phyloP scores from a whole-genome alignment of 805 yeast species.

The Candida tibetensis region DNA sequence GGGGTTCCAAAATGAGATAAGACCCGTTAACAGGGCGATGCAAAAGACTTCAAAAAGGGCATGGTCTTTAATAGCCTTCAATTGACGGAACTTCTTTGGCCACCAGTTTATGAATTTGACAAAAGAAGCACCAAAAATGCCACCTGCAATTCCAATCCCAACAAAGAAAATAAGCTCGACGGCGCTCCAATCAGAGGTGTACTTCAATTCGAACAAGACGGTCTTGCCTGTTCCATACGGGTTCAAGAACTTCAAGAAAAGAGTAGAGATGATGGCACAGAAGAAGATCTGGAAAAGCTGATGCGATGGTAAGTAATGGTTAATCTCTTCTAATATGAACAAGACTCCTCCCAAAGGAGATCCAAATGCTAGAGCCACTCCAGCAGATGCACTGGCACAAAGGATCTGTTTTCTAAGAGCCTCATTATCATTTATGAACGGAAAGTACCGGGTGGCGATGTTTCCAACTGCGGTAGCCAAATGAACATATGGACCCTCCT shows the following conservation, averaged over 20 bases:
- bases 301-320: slow-evolving; percentile 52
- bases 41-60: slow-evolving; percentile 47
- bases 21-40: slow-evolving; percentile 45
- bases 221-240: slow-evolving; percentile 62
- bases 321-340: slow-evolving; percentile 55
- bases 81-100: slow-evolving; percentile 37
- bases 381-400: slow-evolving; percentile 57
- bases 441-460: slow-evolving; percentile 45
- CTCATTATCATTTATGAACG: slow-evolving; percentile 46
- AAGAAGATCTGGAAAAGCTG: slow-evolving; percentile 54
- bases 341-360: slow-evolving; percentile 59
- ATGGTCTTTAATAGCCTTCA: slow-evolving; percentile 28
- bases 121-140: slow-evolving; percentile 50
- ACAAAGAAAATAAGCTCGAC: slow-evolving; percentile 46
- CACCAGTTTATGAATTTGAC: slow-evolving; percentile 48
- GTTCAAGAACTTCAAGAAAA: slow-evolving; percentile 50
- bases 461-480: slow-evolving; percentile 59
- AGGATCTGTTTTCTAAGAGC: slow-evolving; percentile 50
- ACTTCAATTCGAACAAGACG: slow-evolving; percentile 51
- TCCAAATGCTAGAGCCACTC: slow-evolving; percentile 61
- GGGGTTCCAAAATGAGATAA: slow-evolving; percentile 46
- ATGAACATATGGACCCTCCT: slow-evolving; percentile 64
- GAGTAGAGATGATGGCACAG: slow-evolving; percentile 53
- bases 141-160: slow-evolving; percentile 51
- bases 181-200: slow-evolving; percentile 51